These are phyloP conservation scores for Pseudevernia furfuracea DNA, from an alignment of 495 filamentous ascomycete species.

Conservation along the genomic window DNA sequence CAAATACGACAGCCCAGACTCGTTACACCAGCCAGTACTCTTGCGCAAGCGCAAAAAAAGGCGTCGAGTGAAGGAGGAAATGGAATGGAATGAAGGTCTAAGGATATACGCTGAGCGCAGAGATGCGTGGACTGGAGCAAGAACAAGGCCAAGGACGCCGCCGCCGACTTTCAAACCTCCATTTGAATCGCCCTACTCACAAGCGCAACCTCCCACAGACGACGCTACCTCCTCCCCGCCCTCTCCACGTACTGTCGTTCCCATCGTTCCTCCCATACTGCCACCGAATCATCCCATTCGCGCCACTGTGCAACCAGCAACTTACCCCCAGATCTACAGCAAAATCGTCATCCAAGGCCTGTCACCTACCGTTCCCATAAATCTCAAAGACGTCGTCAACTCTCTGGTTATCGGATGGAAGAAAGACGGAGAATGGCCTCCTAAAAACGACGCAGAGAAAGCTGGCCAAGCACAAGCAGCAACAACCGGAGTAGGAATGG, in stretches of 20 bases:
- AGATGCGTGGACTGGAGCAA: conserved; percentile 83
- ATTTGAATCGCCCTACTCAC: neutral
- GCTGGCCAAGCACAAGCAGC: neutral
- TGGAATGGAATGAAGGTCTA: conserved; percentile 76
- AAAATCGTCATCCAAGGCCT: conserved; percentile 73
- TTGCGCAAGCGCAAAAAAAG: conserved; percentile 53
- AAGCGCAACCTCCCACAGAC: neutral
- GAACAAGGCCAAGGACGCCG: conserved; percentile 15
- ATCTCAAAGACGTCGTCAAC: conserved; percentile 70
- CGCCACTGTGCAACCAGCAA: conserved; percentile 57
- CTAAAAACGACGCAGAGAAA: conserved; percentile 37
- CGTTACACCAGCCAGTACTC: conserved; percentile 41
- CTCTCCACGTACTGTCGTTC: conserved; percentile 42
- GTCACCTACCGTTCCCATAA: conserved; percentile 78
- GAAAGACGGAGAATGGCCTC: conserved; percentile 89
- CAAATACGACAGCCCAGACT: conserved; percentile 58
- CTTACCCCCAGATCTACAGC: conserved; percentile 78
- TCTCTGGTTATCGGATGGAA: conserved; percentile 89
- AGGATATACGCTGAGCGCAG: conserved; percentile 65
- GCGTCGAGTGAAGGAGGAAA: conserved; percentile 59
- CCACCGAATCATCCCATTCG: conserved; percentile 63
- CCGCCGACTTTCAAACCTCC: neutral
- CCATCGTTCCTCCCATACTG: conserved; percentile 58
- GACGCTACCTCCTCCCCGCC: conserved; percentile 11
- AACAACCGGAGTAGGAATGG: conserved; percentile 5